Evolutionary conservation across 148 eudicot species (phyloP), one percentile per base, ranked within the genome.

Genomic region (Amaranthus cruentus): DNA sequence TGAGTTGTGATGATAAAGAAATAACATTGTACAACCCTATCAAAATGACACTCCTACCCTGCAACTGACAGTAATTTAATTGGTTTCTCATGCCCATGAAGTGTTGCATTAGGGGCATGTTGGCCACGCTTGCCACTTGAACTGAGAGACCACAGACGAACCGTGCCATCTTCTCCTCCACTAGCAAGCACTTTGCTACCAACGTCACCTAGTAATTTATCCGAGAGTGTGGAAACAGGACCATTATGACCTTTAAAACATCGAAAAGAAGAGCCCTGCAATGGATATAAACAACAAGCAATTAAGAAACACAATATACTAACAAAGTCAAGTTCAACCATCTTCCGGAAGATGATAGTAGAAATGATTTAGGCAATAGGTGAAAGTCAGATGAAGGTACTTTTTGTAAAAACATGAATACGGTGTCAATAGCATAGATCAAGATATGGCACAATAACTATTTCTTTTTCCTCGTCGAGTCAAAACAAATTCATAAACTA

Each of bases 131-230:
- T 89, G 55, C 94, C 90, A 61, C 78, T 78, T 6, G 90, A 86
- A 77, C 81, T 67, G 18, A 91, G 83, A 44, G 94, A 89, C 97
- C 97, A 91, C 48, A 91, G 85, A 75, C 94, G 94, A 81, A 91
- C 93, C 66, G 90, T 89, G 21, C 85, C 81, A 84, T 91, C 97
- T 69, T 77, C 91, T 58, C 97, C 94, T 71, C 97, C 97, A 83
- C 97, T 91, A 50, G 92, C 94, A 81, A 91, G 85, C 63, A 88
- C 65, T 78, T 85, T 87, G 68, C 81, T 85, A 73, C 62, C 66
- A 15, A 62, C 69, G 68, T 85, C 87, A 65, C 85, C 94, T 70
- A 91, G 75, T 68, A 91, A 63, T 75, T 84, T 91, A 76, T 91
- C 88, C 47, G 94, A 88, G 44, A 89, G 90, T 46, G 87, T 78